These are phyloP conservation scores for Paecilomyces sp. DNA, from an alignment of 2,329 filamentous ascomycete species.

Conservation along the genomic window DNA sequence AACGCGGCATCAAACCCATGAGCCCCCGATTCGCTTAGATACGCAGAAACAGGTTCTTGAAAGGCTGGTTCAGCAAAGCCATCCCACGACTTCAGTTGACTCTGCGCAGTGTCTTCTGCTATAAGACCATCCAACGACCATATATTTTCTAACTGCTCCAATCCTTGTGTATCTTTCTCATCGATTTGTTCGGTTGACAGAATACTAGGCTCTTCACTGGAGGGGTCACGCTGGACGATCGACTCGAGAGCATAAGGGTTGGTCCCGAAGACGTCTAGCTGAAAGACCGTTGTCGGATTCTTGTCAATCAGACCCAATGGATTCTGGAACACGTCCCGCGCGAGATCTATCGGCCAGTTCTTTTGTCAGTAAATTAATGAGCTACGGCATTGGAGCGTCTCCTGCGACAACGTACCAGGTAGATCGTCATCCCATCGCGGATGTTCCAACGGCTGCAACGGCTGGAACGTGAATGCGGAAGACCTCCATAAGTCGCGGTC, in stretches of 20 bases:
- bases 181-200: slow-evolving; percentile 14
- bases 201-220: slow-evolving; percentile 12
- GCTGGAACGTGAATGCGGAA: slow-evolving; percentile 30
- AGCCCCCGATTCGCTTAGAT: slow-evolving; percentile 37
- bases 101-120: slow-evolving; percentile 5
- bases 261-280: slow-evolving; percentile 25
- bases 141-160: slow-evolving; percentile 19
- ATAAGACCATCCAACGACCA: slow-evolving; percentile 26
- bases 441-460: slow-evolving; percentile 28
- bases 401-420: slow-evolving; percentile 18
- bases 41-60: slow-evolving; percentile 27
- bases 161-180: slow-evolving; percentile 8
- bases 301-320: slow-evolving; percentile 14
- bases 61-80: slow-evolving; percentile 25
- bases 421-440: slow-evolving; percentile 28
- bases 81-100: slow-evolving; percentile 34
- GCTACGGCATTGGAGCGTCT: not conserved
- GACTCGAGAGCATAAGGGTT: slow-evolving; percentile 13
- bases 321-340: slow-evolving; percentile 16
- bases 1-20: slow-evolving; percentile 33
- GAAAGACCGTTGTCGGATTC: slow-evolving; percentile 19
- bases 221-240: slow-evolving; percentile 12
- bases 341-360: slow-evolving; percentile 13
- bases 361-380: not conserved
- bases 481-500: slow-evolving; percentile 29